Evolutionary conservation across 495 filamentous ascomycete species (phyloP).

Genomic region (Delitschia confertaspora): DNA sequence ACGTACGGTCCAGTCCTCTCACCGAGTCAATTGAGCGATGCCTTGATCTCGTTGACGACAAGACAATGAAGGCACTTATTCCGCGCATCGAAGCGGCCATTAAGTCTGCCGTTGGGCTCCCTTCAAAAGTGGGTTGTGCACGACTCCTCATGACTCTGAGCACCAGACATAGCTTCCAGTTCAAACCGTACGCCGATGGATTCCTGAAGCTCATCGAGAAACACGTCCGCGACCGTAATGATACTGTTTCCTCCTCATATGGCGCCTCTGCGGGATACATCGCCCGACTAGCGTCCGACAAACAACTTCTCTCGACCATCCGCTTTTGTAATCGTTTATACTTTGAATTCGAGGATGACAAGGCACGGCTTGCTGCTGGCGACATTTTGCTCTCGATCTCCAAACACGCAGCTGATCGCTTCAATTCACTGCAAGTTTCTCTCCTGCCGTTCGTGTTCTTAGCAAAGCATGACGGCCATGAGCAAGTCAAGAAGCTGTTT

Average conservation of each 20-base stretch:
- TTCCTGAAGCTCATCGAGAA: constrained; percentile 71
- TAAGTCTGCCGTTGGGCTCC: constrained; percentile 78
- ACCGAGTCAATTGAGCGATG: constrained; percentile 89
- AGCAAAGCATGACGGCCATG: constrained; percentile 72
- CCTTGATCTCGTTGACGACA: constrained; percentile 72
- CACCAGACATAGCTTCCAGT: constrained; percentile 62
- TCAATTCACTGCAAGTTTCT: constrained; percentile 61
- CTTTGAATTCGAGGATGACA: constrained; percentile 60
- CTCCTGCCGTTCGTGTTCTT: constrained; percentile 83
- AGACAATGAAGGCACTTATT: constrained; percentile 63
- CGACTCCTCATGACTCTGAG: constrained; percentile 80
- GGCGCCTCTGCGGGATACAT: constrained; percentile 81
- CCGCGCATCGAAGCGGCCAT: constrained; percentile 64
- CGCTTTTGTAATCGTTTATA: constrained; percentile 63
- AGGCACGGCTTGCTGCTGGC: constrained; percentile 60
- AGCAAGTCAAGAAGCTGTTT: constrained; percentile 64
- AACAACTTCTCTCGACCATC: constrained; percentile 57
- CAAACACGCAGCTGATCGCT: constrained; percentile 78
- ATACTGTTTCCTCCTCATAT: constrained; percentile 79
- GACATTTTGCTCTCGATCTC: constrained; percentile 71
- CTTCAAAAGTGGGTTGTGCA: constrained; percentile 83
- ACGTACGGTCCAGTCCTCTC: constrained; percentile 76
- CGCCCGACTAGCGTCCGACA: constrained; percentile 61
- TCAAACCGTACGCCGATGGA: constrained; percentile 65
- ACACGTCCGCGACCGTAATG: constrained; percentile 78